A percentile compares a stretch with the other conserved stretches of the same genome.
Evolutionary conservation across 768 basidiomycete genomes (phyloP).

Genomic region (Termitomyces sp.): DNA sequence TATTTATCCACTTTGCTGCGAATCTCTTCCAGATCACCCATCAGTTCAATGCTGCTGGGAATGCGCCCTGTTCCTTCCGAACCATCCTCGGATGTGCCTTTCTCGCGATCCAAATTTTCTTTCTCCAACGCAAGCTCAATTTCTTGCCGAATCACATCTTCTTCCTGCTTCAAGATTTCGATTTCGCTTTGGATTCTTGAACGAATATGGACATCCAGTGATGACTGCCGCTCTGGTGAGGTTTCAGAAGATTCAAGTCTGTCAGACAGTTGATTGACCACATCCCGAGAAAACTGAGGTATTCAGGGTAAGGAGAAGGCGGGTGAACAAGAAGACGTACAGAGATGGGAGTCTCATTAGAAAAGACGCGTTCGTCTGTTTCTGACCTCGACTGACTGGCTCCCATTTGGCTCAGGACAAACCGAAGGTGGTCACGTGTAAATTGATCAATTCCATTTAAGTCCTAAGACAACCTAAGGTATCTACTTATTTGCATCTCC

Average conservation of each 20-base stretch:
- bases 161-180: slow-evolving; percentile 60
- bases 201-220: slow-evolving; percentile 71
- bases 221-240: slow-evolving; percentile 65
- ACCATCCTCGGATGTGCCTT: slow-evolving; percentile 41
- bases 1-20: slow-evolving; percentile 69
- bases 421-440: background rate
- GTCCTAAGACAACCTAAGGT: no score
- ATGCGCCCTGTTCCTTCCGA: slow-evolving; percentile 37
- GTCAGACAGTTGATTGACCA: slow-evolving; percentile 77
- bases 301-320: background rate
- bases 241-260: slow-evolving; percentile 54
- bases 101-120: slow-evolving; percentile 83
- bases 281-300: slow-evolving; percentile 74
- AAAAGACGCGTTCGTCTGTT: slow-evolving; percentile 53
- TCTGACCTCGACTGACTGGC: slow-evolving; percentile 62
- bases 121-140: slow-evolving; percentile 80
- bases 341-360: slow-evolving; percentile 50
- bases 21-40: slow-evolving; percentile 76
- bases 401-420: slow-evolving; percentile 48
- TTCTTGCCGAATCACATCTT: slow-evolving; percentile 63
- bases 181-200: slow-evolving; percentile 70
- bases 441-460: no score
- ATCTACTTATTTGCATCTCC: background rate
- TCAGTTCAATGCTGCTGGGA: slow-evolving; percentile 57
- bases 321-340: slow-evolving; percentile 27